Conservation (phyloP, 2,329 filamentous ascomycete genomes). For the Clonostachys rosea region DNA sequence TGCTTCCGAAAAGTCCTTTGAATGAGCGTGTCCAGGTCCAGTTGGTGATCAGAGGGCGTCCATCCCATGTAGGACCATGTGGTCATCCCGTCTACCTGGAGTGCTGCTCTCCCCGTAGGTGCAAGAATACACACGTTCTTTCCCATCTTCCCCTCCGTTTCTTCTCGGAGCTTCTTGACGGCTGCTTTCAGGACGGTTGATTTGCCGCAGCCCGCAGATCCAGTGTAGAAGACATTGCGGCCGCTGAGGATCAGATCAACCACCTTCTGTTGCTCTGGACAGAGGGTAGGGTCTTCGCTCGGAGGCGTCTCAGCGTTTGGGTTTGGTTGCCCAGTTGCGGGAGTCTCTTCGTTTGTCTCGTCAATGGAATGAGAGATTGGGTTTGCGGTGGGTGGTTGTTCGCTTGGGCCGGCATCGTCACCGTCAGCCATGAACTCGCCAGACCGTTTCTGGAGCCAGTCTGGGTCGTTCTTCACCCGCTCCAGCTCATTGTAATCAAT, state of each 20-base stretch:
- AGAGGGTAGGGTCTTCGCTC: not conserved
- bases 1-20: not conserved
- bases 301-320: too few relatives aligned
- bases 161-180: conserved; percentile 4
- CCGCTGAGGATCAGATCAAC: conserved; percentile 42
- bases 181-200: conserved; percentile 16
- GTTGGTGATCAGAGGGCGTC: conserved; percentile 28
- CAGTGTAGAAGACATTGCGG: conserved; percentile 59
- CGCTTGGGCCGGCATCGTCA: too few relatives aligned
- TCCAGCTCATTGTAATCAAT: too few relatives aligned
- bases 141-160: not conserved
- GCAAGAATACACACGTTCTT: conserved; percentile 45
- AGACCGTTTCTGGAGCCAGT: too few relatives aligned
- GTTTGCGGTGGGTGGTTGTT: too few relatives aligned
- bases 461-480: too few relatives aligned
- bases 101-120: conserved; percentile 54
- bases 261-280: conserved; percentile 12
- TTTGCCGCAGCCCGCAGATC: conserved; percentile 46
- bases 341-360: too few relatives aligned
- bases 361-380: too few relatives aligned
- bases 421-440: too few relatives aligned
- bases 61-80: conserved; percentile 55
- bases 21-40: conserved; percentile 1
- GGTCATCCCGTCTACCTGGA: conserved; percentile 51
- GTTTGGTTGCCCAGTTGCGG: too few relatives aligned